phyloP scores from a whole-genome alignment of 2,329 filamentous ascomycete species.

The Fusarium nanum region DNA sequence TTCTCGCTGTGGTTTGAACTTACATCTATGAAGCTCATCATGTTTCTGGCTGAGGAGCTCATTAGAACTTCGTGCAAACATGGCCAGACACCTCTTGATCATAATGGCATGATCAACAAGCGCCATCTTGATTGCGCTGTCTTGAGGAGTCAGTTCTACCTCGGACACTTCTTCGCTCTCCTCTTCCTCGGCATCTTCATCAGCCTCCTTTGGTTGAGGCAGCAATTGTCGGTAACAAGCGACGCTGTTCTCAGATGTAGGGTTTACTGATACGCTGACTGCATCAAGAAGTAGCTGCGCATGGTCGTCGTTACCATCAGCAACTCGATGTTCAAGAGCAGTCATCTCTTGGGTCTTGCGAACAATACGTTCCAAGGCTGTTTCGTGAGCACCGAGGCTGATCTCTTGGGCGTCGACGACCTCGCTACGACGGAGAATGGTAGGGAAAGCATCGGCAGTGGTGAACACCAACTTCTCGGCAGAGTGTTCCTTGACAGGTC shows the following conservation, averaged over 20 bases:
- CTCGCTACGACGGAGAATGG: slow-evolving; percentile 88
- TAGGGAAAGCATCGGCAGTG: slow-evolving; percentile 88
- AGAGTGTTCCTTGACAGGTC: slow-evolving; percentile 77
- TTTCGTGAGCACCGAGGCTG: slow-evolving; percentile 79
- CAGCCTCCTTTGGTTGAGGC: slow-evolving; percentile 60
- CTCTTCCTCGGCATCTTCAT: slow-evolving; percentile 56
- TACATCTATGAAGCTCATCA: slow-evolving; percentile 73
- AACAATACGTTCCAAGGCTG: slow-evolving; percentile 89
- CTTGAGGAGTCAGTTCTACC: slow-evolving; percentile 67
- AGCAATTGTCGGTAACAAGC: slow-evolving; percentile 81
- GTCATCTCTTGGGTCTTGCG: slow-evolving; percentile 90
- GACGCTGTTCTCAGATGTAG: slow-evolving; percentile 79
- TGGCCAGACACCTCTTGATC: slow-evolving; percentile 82
- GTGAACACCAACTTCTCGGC: slow-evolving; percentile 88
- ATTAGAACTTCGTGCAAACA: slow-evolving; percentile 73
- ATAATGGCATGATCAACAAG: slow-evolving; percentile 90
- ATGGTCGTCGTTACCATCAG: slow-evolving; percentile 77
- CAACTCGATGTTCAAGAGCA: slow-evolving; percentile 77
- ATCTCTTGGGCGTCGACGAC: slow-evolving; percentile 77
- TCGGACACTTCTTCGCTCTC: slow-evolving; percentile 58
- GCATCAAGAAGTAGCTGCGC: slow-evolving; percentile 78
- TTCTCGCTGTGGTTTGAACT: slow-evolving; percentile 50
- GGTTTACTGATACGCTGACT: slow-evolving; percentile 80
- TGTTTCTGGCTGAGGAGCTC: slow-evolving; percentile 66
- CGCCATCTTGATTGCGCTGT: slow-evolving; percentile 84